Percentiles rank a stretch among this genome's conserved stretches.
Evolutionary conservation across 108 stramenopile species (phyloP).

Genomic region (Skeletonema potamos): DNA sequence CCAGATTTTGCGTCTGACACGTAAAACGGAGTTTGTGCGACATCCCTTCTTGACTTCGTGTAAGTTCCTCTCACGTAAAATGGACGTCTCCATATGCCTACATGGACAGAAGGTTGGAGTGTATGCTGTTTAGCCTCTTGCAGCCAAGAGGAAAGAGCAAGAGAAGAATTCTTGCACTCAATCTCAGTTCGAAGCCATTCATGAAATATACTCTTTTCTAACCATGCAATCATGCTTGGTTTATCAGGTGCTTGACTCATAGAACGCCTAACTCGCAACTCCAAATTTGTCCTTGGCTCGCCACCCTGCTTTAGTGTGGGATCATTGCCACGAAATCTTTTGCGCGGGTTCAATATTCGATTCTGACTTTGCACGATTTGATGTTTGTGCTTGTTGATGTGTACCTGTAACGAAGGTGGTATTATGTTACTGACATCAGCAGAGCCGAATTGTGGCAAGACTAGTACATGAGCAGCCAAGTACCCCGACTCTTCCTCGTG

Average conservation of each 20-base stretch:
- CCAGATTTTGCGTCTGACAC: slow-evolving; percentile 30
- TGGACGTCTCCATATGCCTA: slow-evolving; percentile 64
- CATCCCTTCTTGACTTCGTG: slow-evolving; percentile 72
- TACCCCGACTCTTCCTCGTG: slow-evolving; percentile 67
- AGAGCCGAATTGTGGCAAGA: slow-evolving; percentile 36
- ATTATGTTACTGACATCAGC: neutral
- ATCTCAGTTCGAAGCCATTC: slow-evolving; percentile 14
- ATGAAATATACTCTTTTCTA: slow-evolving; percentile 17
- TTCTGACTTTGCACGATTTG: slow-evolving; percentile 12
- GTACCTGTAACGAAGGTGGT: slow-evolving; percentile 19
- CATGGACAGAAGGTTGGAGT: slow-evolving; percentile 21
- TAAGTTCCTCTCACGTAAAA: slow-evolving; percentile 70
- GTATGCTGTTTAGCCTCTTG: neutral
- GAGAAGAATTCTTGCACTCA: neutral
- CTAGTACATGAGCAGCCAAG: slow-evolving; percentile 54
- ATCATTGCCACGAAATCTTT: slow-evolving; percentile 53
- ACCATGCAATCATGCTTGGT: slow-evolving; percentile 11
- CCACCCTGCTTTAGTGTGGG: slow-evolving; percentile 74
- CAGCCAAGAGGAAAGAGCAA: slow-evolving; percentile 2
- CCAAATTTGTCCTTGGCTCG: slow-evolving; percentile 68
- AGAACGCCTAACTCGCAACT: slow-evolving; percentile 24
- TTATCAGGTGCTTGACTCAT: neutral
- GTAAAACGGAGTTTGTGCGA: slow-evolving; percentile 81
- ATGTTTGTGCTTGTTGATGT: slow-evolving; percentile 4
- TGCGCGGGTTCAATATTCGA: slow-evolving; percentile 32